Percentiles rank a stretch among this genome's conserved stretches.
These are phyloP conservation scores for Trichoderma cornu-damae DNA, from an alignment of 2,329 filamentous ascomycete genomes.

Conservation along the genomic window DNA sequence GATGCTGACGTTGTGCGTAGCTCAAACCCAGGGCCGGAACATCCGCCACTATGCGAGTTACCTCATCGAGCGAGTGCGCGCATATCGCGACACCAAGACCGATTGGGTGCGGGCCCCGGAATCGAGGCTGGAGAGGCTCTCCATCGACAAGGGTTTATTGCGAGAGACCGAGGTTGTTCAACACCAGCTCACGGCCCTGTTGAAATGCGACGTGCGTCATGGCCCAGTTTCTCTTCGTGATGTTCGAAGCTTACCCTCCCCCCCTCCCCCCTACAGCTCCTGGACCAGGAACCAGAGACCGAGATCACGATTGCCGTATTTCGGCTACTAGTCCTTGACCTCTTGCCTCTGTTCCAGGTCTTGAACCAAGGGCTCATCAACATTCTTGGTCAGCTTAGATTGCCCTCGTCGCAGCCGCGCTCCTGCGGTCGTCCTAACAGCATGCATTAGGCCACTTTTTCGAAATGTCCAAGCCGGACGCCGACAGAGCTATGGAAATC, in stretches of 20 bases:
- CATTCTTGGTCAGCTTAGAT: slow-evolving; percentile 65
- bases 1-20: slow-evolving; percentile 40
- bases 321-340: slow-evolving; percentile 80
- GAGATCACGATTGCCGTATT: slow-evolving; percentile 96
- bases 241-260: not conserved
- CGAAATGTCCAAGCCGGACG: slow-evolving; percentile 93
- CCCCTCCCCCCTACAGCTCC: slow-evolving; percentile 50
- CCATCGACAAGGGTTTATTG: slow-evolving; percentile 85
- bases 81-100: slow-evolving; percentile 76
- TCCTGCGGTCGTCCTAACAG: not conserved
- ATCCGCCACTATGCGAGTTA: slow-evolving; percentile 90
- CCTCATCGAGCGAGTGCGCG: slow-evolving; percentile 72
- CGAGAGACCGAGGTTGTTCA: slow-evolving; percentile 90
- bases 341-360: slow-evolving; percentile 85
- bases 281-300: slow-evolving; percentile 86
- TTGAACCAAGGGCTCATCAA: slow-evolving; percentile 98
- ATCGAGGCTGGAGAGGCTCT: slow-evolving; percentile 74
- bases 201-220: slow-evolving; percentile 78
- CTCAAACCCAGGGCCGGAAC: slow-evolving; percentile 90
- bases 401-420: not conserved
- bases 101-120: slow-evolving; percentile 87
- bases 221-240: not conserved
- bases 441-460: slow-evolving; percentile 81
- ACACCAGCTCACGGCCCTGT: slow-evolving; percentile 73
- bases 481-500: slow-evolving; percentile 83